Percentiles rank a stretch among this genome's conserved stretches.
These are phyloP conservation scores for Entomortierella parvispora DNA, from an alignment of 192 early-diverging fungal species.

Conservation along the genomic window DNA sequence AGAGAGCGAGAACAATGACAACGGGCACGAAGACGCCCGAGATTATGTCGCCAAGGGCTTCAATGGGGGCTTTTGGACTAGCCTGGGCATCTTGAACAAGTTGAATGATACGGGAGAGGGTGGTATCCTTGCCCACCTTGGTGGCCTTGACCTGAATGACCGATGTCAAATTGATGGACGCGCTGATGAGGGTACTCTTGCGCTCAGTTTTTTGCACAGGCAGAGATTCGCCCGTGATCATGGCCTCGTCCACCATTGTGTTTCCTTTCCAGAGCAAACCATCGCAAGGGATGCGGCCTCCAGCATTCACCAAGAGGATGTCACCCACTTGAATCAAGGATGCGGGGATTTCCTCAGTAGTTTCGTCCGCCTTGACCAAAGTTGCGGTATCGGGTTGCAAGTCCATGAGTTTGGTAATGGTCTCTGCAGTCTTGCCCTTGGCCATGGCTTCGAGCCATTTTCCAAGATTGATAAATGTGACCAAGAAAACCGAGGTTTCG, in stretches of 20 bases:
- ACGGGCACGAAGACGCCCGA: slow-evolving; percentile 70
- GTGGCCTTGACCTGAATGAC: slow-evolving; percentile 71
- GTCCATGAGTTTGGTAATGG: slow-evolving; percentile 78
- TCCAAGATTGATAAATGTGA: slow-evolving; percentile 85
- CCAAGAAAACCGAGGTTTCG: slow-evolving; percentile 79
- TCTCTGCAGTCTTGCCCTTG: slow-evolving; percentile 81
- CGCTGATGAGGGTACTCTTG: slow-evolving; percentile 61
- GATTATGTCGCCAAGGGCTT: slow-evolving; percentile 71
- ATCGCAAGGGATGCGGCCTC: slow-evolving; percentile 79
- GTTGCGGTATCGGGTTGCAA: slow-evolving; percentile 78
- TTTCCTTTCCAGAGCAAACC: slow-evolving; percentile 63
- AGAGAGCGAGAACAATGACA: slow-evolving; percentile 67
- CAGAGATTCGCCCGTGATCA: slow-evolving; percentile 85
- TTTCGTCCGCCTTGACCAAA: slow-evolving; percentile 60
- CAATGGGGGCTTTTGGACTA: slow-evolving; percentile 70
- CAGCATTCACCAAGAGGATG: slow-evolving; percentile 75
- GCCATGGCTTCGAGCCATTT: slow-evolving; percentile 84
- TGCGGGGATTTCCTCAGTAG: slow-evolving; percentile 32
- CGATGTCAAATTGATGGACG: slow-evolving; percentile 71
- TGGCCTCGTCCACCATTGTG: slow-evolving; percentile 77
- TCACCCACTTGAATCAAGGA: slow-evolving; percentile 71
- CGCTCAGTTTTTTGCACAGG: slow-evolving; percentile 69
- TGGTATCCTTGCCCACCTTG: slow-evolving; percentile 70
- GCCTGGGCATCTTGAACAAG: slow-evolving; percentile 75
- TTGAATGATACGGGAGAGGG: slow-evolving; percentile 69